Evolutionary conservation across 179 eudicot species (phyloP).

Genomic region (Camellia oleifera): DNA sequence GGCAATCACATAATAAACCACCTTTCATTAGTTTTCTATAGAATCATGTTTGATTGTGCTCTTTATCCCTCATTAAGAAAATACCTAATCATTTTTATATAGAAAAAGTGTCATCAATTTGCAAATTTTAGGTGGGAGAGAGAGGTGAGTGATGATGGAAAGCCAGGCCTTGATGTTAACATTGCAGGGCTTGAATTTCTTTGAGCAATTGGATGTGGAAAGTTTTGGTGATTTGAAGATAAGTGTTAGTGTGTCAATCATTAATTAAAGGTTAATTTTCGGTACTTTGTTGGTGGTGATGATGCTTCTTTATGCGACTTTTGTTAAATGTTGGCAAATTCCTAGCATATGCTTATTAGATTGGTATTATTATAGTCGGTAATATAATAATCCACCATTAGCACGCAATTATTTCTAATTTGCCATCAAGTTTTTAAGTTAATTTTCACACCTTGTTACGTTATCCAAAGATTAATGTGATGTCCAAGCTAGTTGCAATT

Average conservation of each 20-base stretch:
- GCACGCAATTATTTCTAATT: background rate
- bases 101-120: background rate
- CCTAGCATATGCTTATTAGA: background rate
- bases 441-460: no score
- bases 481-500: no score
- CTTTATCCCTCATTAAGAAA: background rate
- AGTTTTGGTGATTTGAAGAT: constrained; percentile 10
- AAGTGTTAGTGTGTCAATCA: constrained; percentile 5
- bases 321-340: background rate
- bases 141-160: background rate
- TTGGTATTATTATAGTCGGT: background rate
- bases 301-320: background rate
- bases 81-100: background rate
- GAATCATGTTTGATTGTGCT: background rate
- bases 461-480: no score
- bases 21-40: background rate
- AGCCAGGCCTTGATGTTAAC: background rate
- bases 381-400: background rate
- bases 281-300: background rate
- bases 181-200: background rate
- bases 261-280: background rate
- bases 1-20: background rate
- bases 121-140: constrained; percentile 1
- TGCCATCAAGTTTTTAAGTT: no score
- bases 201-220: background rate